phyloP scores from a whole-genome alignment of 371 early-diverging fungal species.

The Mucor irregularis region DNA sequence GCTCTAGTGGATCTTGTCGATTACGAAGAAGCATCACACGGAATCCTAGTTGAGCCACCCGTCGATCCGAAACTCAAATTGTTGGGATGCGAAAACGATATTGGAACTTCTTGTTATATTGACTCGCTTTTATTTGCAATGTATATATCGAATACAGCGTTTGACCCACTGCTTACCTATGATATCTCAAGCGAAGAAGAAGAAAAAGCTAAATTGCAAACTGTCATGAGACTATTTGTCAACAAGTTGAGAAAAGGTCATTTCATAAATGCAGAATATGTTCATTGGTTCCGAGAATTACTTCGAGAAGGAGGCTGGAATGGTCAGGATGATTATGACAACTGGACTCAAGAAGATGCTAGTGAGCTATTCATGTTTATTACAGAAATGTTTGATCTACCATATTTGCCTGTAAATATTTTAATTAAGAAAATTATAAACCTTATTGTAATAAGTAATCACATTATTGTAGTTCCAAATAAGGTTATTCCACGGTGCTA shows the following conservation, averaged over 20 bases:
- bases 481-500: constrained; percentile 59
- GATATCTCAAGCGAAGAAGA: constrained; percentile 15
- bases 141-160: constrained; percentile 52
- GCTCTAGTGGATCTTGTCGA: constrained; percentile 32
- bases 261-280: constrained; percentile 43
- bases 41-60: constrained; percentile 26
- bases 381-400: constrained; percentile 55
- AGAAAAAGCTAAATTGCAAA: constrained; percentile 40
- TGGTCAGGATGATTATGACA: constrained; percentile 22
- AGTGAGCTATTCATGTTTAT: constrained; percentile 60
- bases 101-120: constrained; percentile 58
- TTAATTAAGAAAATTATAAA: neutral
- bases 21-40: constrained; percentile 40
- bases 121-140: constrained; percentile 59
- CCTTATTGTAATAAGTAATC: neutral
- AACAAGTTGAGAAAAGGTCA: constrained; percentile 55
- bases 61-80: neutral
- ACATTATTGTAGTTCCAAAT: constrained; percentile 37
- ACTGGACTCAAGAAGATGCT: constrained; percentile 56
- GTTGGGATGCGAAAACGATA: constrained; percentile 53
- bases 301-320: constrained; percentile 49
- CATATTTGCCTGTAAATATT: constrained; percentile 51
- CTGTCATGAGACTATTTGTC: constrained; percentile 52
- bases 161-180: constrained; percentile 40
- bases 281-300: constrained; percentile 49